phyloP scores from a whole-genome alignment of 2,329 filamentous ascomycete species.

The Microdochium paspali region DNA sequence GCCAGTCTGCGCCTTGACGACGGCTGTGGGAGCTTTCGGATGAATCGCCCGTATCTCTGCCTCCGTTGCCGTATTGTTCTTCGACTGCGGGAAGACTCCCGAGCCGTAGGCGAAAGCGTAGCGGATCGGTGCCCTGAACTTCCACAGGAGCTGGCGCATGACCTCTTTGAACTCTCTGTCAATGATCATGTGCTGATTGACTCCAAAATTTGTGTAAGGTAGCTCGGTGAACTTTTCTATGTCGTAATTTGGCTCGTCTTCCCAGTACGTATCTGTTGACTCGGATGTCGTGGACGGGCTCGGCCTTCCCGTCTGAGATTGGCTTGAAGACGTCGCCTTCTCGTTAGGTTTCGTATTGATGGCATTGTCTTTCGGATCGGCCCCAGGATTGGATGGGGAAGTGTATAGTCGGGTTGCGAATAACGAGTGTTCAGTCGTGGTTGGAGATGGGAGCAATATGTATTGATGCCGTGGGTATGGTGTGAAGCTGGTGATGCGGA shows the following conservation, averaged over 20 bases:
- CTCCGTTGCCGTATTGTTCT: constrained; percentile 42
- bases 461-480: background rate
- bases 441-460: background rate
- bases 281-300: background rate
- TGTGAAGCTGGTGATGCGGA: background rate
- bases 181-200: constrained; percentile 94
- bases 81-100: constrained; percentile 80
- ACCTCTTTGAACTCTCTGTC: constrained; percentile 93
- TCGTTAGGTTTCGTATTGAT: background rate
- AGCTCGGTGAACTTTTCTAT: constrained; percentile 69
- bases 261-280: constrained; percentile 43
- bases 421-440: background rate
- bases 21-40: constrained; percentile 69
- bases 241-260: constrained; percentile 61
- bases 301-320: background rate
- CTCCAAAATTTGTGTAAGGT: constrained; percentile 73
- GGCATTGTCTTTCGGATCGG: background rate
- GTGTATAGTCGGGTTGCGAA: background rate
- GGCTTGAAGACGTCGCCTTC: background rate
- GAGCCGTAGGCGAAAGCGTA: constrained; percentile 98
- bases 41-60: constrained; percentile 58
- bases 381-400: background rate
- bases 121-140: constrained; percentile 86
- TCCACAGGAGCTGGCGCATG: constrained; percentile 76
- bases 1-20: constrained; percentile 77